These are phyloP conservation scores for Gloeopeniophorella convolvens DNA, from an alignment of 768 basidiomycete genomes.

Conservation along the genomic window DNA sequence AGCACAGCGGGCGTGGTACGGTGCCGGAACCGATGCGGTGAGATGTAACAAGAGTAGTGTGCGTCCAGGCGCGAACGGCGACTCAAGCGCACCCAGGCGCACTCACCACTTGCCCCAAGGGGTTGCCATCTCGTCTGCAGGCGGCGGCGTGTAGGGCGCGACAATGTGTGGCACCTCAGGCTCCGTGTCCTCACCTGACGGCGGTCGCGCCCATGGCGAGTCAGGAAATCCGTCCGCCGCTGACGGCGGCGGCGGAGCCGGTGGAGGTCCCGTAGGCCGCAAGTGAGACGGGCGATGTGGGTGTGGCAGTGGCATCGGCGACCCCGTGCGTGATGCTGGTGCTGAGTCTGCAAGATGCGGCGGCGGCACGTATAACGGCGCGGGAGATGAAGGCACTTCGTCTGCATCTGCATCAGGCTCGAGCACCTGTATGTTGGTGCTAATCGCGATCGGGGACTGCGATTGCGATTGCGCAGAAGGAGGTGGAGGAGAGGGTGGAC, in stretches of 20 bases:
- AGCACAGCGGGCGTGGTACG: too few relatives aligned
- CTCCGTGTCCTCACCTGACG: not conserved
- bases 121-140: not conserved
- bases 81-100: not conserved
- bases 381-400: slow-evolving; percentile 14
- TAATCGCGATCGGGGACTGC: not conserved
- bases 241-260: slow-evolving; percentile 19
- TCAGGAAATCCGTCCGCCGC: slow-evolving; percentile 13
- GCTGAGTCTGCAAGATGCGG: slow-evolving; percentile 10
- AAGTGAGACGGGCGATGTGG: slow-evolving; percentile 15
- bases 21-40: too few relatives aligned
- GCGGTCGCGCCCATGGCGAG: slow-evolving; percentile 14
- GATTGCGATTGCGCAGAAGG: not conserved
- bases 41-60: not conserved
- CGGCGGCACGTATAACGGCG: slow-evolving; percentile 20
- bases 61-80: not conserved
- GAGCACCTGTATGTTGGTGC: not conserved
- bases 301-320: slow-evolving; percentile 18
- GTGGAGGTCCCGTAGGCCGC: slow-evolving; percentile 4
- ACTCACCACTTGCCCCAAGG: slow-evolving; percentile 14
- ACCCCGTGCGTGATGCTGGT: slow-evolving; percentile 14
- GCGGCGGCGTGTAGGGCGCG: slow-evolving; percentile 5
- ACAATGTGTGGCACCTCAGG: slow-evolving; percentile 6
- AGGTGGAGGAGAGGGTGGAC: not conserved
- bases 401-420: not conserved